Conservation (phyloP, 2,329 filamentous ascomycete species). For the Alternaria triticina region DNA sequence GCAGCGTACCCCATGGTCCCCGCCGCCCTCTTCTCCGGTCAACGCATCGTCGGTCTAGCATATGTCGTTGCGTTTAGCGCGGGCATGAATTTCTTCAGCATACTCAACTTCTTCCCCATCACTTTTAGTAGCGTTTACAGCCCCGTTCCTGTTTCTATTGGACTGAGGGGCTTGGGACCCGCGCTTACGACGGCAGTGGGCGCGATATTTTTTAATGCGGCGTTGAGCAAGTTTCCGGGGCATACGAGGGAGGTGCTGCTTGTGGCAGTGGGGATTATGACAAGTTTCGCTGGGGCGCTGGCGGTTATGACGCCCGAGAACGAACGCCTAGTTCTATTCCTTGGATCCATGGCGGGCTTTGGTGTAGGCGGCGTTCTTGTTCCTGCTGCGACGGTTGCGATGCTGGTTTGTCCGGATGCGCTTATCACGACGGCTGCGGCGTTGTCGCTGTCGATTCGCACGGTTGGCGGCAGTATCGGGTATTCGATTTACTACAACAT, state of each 20-base stretch:
- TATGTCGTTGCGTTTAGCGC: not conserved
- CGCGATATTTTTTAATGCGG: conserved; percentile 35
- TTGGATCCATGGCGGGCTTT: conserved; percentile 45
- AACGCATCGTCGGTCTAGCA: not conserved
- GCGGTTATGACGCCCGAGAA: conserved; percentile 42
- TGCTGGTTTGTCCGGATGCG: conserved; percentile 42
- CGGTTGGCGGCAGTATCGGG: conserved; percentile 47
- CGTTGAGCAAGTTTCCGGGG: conserved; percentile 31
- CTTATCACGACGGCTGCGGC: conserved; percentile 48
- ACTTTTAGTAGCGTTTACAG: not conserved
- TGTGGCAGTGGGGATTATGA: conserved; percentile 40
- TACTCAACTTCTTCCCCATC: not conserved
- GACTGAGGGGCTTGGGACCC: not conserved
- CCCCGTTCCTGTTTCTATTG: not conserved
- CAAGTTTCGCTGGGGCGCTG: conserved; percentile 39
- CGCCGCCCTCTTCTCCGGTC: not conserved
- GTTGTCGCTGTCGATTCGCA: conserved; percentile 55
- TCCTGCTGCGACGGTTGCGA: conserved; percentile 43
- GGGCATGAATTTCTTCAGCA: not conserved
- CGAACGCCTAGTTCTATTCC: conserved; percentile 32
- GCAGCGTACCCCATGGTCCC: not conserved
- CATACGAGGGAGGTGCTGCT: conserved; percentile 38
- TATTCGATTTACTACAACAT: conserved; percentile 47
- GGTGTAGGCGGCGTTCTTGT: conserved; percentile 48
- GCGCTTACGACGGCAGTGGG: not conserved